These are phyloP conservation scores for Diaporthe destruens DNA, from an alignment of 2,329 filamentous ascomycete genomes.

Conservation along the genomic window DNA sequence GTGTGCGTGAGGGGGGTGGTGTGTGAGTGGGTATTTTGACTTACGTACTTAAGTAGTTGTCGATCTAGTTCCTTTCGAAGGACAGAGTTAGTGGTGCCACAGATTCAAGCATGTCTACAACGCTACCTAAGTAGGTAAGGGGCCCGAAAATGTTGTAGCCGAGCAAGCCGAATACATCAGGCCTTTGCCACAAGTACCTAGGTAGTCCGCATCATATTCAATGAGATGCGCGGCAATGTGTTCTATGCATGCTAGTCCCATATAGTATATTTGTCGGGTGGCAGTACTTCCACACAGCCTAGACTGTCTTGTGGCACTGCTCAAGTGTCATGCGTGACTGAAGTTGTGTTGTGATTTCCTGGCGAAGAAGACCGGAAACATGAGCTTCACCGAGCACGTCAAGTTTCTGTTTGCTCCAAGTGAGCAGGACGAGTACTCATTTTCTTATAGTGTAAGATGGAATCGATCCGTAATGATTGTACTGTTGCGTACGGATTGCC, in stretches of 20 bases:
- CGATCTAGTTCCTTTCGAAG: background rate
- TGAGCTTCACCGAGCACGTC: background rate
- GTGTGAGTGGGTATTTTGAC: too few relatives aligned
- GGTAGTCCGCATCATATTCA: too few relatives aligned
- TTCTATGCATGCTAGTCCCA: too few relatives aligned
- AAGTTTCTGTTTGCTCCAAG: background rate
- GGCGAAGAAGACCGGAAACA: background rate
- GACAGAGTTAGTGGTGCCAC: too few relatives aligned
- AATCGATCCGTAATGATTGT: too few relatives aligned
- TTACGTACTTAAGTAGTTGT: too few relatives aligned
- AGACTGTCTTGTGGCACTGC: background rate
- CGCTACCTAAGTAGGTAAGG: too few relatives aligned
- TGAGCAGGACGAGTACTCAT: background rate
- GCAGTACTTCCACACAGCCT: background rate
- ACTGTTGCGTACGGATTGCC: background rate
- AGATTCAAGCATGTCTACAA: too few relatives aligned
- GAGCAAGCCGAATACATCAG: background rate
- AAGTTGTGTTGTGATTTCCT: background rate
- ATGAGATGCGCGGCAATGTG: background rate
- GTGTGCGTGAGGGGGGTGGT: too few relatives aligned
- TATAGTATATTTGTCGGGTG: background rate
- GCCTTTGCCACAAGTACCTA: background rate
- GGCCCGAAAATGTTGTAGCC: background rate
- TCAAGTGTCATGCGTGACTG: background rate
- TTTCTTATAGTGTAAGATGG: background rate